A percentile compares a stretch with the other conserved stretches of the same genome.
Conservation (phyloP, 2,329 filamentous ascomycete genomes). For the Trichoderma guizhouense region DNA sequence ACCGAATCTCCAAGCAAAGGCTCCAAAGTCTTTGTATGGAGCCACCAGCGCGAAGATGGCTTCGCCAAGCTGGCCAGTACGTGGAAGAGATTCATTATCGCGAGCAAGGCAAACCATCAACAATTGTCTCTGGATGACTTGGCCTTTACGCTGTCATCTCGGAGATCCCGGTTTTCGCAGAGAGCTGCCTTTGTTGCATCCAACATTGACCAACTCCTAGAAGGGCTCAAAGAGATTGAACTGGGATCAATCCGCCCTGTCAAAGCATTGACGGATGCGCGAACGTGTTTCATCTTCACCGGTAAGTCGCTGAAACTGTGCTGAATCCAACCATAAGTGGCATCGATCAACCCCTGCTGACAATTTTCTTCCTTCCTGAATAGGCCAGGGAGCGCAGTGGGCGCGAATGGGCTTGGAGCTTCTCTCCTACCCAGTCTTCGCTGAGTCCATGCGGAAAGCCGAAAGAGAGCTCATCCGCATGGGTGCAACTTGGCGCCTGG, state of each 20-base stretch:
- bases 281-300: slow-evolving; percentile 15
- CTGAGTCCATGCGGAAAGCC: not conserved
- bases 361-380: not conserved
- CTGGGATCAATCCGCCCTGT: slow-evolving; percentile 9
- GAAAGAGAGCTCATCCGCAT: slow-evolving; percentile 11
- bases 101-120: not conserved
- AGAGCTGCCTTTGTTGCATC: slow-evolving; percentile 11
- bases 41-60: slow-evolving; percentile 14
- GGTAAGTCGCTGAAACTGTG: slow-evolving; percentile 1
- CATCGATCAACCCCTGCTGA: not conserved
- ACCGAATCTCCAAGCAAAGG: not conserved
- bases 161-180: slow-evolving; percentile 4
- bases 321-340: not conserved
- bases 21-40: slow-evolving; percentile 13
- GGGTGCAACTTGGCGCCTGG: slow-evolving; percentile 13
- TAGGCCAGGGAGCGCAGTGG: slow-evolving; percentile 19
- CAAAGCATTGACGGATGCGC: not conserved
- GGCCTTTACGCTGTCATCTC: slow-evolving; percentile 12
- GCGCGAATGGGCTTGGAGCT: slow-evolving; percentile 14
- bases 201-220: slow-evolving; percentile 1
- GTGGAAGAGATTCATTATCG: slow-evolving; percentile 8
- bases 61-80: slow-evolving; percentile 2
- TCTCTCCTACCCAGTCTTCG: slow-evolving; percentile 10
- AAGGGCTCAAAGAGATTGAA: slow-evolving; percentile 9
- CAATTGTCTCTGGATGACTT: slow-evolving; percentile 8